Evolutionary conservation across 2,329 filamentous ascomycete genomes (phyloP), one percentile per base, ranked within the genome.

Genomic region (Rhinocladiella mackenziei): DNA sequence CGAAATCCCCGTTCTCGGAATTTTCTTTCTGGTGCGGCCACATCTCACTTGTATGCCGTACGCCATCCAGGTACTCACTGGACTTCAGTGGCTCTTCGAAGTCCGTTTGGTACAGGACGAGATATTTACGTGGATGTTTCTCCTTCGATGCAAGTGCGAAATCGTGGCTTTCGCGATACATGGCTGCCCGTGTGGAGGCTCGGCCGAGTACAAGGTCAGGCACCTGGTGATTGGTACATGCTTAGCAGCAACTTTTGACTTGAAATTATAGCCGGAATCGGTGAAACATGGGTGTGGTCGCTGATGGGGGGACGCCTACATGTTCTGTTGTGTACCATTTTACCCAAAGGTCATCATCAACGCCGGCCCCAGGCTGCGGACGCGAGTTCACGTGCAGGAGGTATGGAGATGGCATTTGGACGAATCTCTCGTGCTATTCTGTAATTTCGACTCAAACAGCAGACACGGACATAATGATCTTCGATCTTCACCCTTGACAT

Each of bases 101-200:
- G 60, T 83, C 80, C 20, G 78, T 81, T 51, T 94, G 87, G 72
- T 94, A 94, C 43, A 83, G 69, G 22, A 88, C 88, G 62, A 91
- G 78, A 71, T 81, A 94, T 53, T 80, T 75, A 1, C 86, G 87
- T 52, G 72, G 62, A 53, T 69, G 14, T 8, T 23, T 30, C 18
- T 48, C 43, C 9, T 48, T 39, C 5, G 48, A 5, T 4, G 32
- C 44, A 11, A 34, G 30, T 6, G 39, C 8, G 23, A 48, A 48
- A 25, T 48, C 48, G 25, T 33, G 37, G 13, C 5, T 48, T 40
- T 51, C 48, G 3, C 37, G 36, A 28, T 45, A 51, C 29, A 51
- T 40, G 18, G 35, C 36, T 3, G 43, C 43, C 5, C 44, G 39
- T 11, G 31, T 45, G 20, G 33, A 15, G 9, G 18, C 7, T 7